phyloP scores from a whole-genome alignment of 2,329 filamentous ascomycete genomes.

The Alternaria burnsii region DNA sequence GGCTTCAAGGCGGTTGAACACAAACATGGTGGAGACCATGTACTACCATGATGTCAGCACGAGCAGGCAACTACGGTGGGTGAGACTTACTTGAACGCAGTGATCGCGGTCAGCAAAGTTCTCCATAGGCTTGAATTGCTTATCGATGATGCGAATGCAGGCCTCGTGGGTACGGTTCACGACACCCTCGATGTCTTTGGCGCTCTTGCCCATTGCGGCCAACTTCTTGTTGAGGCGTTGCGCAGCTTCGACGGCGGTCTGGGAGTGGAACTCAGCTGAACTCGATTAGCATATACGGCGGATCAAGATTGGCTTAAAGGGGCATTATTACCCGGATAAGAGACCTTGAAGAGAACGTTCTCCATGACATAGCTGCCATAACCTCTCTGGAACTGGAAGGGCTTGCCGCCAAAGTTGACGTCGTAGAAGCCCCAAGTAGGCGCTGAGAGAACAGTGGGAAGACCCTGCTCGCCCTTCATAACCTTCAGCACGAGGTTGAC shows the following conservation, averaged over 20 bases:
- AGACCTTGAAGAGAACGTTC: constrained; percentile 99
- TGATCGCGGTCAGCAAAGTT: constrained; percentile 99
- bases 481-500: constrained; percentile 93
- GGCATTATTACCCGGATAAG: constrained; percentile 80
- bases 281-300: constrained; percentile 31
- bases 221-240: constrained; percentile 87
- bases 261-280: constrained; percentile 91
- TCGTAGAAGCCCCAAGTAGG: constrained; percentile 99
- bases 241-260: constrained; percentile 95
- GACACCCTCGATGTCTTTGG: constrained; percentile 87
- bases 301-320: background rate
- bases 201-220: constrained; percentile 84
- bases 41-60: constrained; percentile 63
- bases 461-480: constrained; percentile 85
- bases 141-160: constrained; percentile 99
- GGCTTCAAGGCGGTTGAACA: constrained; percentile 91
- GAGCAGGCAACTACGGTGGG: background rate
- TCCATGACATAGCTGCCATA: constrained; percentile 99
- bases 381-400: constrained; percentile 90
- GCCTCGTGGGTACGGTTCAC: constrained; percentile 98
- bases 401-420: constrained; percentile 91
- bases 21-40: constrained; percentile 97
- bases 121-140: constrained; percentile 99
- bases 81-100: constrained; percentile 78
- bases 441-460: constrained; percentile 91